Conservation (phyloP, 1,139 yeast genomes). For the Eremothecium gossypii region DNA sequence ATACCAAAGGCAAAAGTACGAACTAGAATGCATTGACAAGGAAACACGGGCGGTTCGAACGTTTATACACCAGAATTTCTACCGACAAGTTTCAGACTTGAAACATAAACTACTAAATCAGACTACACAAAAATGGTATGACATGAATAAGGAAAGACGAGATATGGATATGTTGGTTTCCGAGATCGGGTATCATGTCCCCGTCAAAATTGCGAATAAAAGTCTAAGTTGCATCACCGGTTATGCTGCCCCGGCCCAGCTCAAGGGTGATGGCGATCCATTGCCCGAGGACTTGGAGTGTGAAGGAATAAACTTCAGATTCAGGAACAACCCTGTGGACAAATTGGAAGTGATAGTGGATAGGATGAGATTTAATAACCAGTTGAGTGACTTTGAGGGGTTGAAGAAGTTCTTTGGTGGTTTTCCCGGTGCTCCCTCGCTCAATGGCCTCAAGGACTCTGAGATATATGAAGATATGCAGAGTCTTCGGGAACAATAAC, state of each 20-base stretch:
- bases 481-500: constrained; percentile 10
- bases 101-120: constrained; percentile 57
- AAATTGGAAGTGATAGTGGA: constrained; percentile 32
- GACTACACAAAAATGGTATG: constrained; percentile 87
- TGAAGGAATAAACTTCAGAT: constrained; percentile 28
- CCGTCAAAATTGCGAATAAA: constrained; percentile 27
- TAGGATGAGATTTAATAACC: constrained; percentile 37
- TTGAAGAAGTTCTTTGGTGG: constrained; percentile 39
- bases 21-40: constrained; percentile 63
- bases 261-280: constrained; percentile 25
- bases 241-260: constrained; percentile 30
- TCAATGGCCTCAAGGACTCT: constrained; percentile 48
- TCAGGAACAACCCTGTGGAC: constrained; percentile 30
- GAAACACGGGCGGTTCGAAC: constrained; percentile 77
- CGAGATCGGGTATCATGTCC: constrained; percentile 32
- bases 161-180: constrained; percentile 69
- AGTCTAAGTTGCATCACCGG: constrained; percentile 31
- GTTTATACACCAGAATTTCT: constrained; percentile 75
- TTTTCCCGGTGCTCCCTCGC: constrained; percentile 56
- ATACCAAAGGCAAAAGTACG: constrained; percentile 59
- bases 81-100: constrained; percentile 58
- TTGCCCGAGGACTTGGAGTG: constrained; percentile 27
- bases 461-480: constrained; percentile 53
- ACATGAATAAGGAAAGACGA: constrained; percentile 81
- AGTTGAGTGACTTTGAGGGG: constrained; percentile 49